These are phyloP conservation scores for Picochlorum sp. DNA, from an alignment of 139 green algal genomes.

Conservation along the genomic window DNA sequence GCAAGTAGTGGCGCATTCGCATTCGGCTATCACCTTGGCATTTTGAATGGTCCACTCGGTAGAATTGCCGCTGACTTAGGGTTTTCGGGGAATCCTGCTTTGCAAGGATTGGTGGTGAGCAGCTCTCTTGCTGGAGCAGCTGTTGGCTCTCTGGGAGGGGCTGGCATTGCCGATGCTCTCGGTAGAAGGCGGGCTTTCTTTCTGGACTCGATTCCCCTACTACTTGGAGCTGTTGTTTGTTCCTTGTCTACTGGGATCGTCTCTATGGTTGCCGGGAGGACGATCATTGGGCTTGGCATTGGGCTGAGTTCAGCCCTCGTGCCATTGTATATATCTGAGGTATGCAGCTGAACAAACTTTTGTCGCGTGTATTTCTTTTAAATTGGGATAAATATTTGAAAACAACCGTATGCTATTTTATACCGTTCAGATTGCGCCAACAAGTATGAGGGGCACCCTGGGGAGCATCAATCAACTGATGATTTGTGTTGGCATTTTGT, in stretches of 20 bases:
- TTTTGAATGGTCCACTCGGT: conserved; percentile 84
- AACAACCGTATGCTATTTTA: too few species aligned
- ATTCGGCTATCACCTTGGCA: conserved; percentile 78
- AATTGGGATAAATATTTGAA: background rate
- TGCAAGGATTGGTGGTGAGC: conserved; percentile 72
- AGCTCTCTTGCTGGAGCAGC: conserved; percentile 66
- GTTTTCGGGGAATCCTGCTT: conserved; percentile 51
- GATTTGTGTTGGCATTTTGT: conserved; percentile 93
- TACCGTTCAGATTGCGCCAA: conserved; percentile 61
- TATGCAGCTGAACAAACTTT: conserved; percentile 39
- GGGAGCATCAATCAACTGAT: conserved; percentile 91
- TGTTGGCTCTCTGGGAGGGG: conserved; percentile 52
- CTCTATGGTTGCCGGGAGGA: conserved; percentile 62
- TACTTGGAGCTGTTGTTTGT: conserved; percentile 58
- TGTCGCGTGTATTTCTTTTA: background rate
- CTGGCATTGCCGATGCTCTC: conserved; percentile 56
- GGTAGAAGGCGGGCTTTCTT: conserved; percentile 59
- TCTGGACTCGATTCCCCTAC: conserved; percentile 50
- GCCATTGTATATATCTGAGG: conserved; percentile 41
- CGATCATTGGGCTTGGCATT: conserved; percentile 79
- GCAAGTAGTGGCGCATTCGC: conserved; percentile 56
- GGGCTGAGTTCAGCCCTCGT: conserved; percentile 82
- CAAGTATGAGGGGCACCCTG: conserved; percentile 64
- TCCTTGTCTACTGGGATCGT: conserved; percentile 39
- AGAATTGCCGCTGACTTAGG: conserved; percentile 65